Evolutionary conservation across 352 stramenopile species (phyloP), one percentile per base, ranked within the genome.

Genomic region (Pythium sp.): DNA sequence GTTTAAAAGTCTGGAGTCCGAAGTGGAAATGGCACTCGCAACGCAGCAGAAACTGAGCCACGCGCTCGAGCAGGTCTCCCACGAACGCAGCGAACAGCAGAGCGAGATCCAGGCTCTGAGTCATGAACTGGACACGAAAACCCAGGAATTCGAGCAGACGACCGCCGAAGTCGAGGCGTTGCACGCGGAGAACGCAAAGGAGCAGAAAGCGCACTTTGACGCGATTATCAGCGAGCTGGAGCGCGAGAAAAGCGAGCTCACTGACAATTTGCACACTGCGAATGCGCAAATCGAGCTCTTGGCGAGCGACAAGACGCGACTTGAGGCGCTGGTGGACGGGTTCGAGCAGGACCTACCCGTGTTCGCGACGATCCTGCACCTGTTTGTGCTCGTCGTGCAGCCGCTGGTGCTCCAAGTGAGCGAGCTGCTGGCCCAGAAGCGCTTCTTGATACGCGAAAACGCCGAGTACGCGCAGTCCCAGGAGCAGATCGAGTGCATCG

Each of bases 371-470:
- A 65, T 92, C 28, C 41, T 79, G 51, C 79, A 85, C 38, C 65
- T 92, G 18, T 90, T 92, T n/a, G 72, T 79, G n/a, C 67, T 89
- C 5, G 73, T 87, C 3, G 74, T 86, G 18, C 81, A 77, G 15
- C 75, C 84, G 15, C 64, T 92, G 12, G 73, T 92, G 41, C 76
- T 90, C 6, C 84, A 92, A 69, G 82, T 91, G 8, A 88, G 78
- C 60, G 84, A 91, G 26, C 69, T 92, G 30, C 73, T 84, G 18
- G 60, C 55, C 15, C 84, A 92, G 62, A 91, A 90, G 67, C 82
- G 84, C 1, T 68, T 86, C 12, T 69, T 92, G 3, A 18, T 57
- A 20, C 72, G 74, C 0, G 81, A 90, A 70, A 87, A 89, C 30
- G 72, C 69, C 18, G 78, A 88, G 32, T 84, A 76, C 47, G 64